A percentile compares a stretch with the other conserved stretches of the same genome.
Evolutionary conservation across 768 basidiomycete species (phyloP).

Genomic region (Boletus subcaerulescens): DNA sequence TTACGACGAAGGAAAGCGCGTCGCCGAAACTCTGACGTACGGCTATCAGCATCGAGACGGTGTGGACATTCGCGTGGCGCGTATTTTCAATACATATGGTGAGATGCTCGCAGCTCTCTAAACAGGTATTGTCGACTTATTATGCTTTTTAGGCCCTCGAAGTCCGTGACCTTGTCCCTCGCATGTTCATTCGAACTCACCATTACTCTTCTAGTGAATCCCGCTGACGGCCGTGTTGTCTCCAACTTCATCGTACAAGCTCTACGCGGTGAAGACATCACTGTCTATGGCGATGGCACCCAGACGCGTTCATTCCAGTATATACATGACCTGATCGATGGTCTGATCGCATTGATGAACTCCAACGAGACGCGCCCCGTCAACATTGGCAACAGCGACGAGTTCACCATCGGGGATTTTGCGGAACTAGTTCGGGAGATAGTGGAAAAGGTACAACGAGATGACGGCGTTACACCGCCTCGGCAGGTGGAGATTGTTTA

Average conservation of each 20-base stretch:
- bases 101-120: slow-evolving; percentile 5
- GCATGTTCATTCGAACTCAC: slow-evolving; percentile 20
- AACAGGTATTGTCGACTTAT: not conserved
- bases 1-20: slow-evolving; percentile 99
- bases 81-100: slow-evolving; percentile 98
- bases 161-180: slow-evolving; percentile 49
- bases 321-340: slow-evolving; percentile 96
- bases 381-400: slow-evolving; percentile 94
- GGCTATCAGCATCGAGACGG: slow-evolving; percentile 93
- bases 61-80: slow-evolving; percentile 94
- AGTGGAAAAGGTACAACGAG: slow-evolving; percentile 88
- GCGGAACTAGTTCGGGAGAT: slow-evolving; percentile 89
- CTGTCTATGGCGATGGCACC: slow-evolving; percentile 90
- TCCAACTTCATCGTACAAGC: slow-evolving; percentile 99
- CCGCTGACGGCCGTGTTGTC: slow-evolving; percentile 94
- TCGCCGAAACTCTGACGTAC: slow-evolving; percentile 96
- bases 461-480: slow-evolving; percentile 58
- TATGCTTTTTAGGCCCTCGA: slow-evolving; percentile 45
- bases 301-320: slow-evolving; percentile 98
- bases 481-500: slow-evolving; percentile 67
- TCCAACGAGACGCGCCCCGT: slow-evolving; percentile 89
- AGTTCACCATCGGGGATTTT: slow-evolving; percentile 94
- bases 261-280: slow-evolving; percentile 93
- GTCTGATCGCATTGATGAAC: slow-evolving; percentile 93
- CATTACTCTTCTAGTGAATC: slow-evolving; percentile 67